Base-by-base conservation (phyloP, 305 asterid species). In the Lippia alba region DNA sequence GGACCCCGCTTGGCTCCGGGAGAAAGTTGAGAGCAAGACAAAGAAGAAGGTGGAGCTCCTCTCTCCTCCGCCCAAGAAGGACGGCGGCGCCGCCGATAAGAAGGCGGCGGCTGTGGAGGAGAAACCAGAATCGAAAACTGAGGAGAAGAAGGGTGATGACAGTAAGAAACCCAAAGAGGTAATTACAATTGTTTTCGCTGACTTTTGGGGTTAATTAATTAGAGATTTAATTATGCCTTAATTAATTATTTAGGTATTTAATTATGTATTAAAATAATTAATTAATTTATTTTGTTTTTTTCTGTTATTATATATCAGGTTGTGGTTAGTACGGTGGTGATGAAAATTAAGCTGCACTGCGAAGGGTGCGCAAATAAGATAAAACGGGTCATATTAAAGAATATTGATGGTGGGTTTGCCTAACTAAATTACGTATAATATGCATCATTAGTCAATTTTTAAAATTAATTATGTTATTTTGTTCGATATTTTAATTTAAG, bases 21-120 rank as follows among this genome's bases (percentile, higher is more conserved):
- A 92, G 70, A 85, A 70, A 64, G 88, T 90, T 19, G 95, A 80
- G 61, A 61, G 51, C 53, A 91, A 89, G 64, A 86, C 89, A 50
- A 93, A 89, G 78, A 90, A 85, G 85, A 89, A 93, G 83, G 98
- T 93, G 64, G 92, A 80, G 64, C 87, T 93, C 71, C 24, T 89
- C 56, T 87, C 94, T 8, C 91, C 95, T 62, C 97, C 63, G 73
- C 87, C 96, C 78, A 87, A 90, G 62, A 87, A 84, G 61, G 90
- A 78, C 66, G 84, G 16, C 40, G 82, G 69, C 41, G 41, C 75
- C 18, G 88, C 56, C 1, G 86, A 76, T 14, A 80, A 76, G 57
- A 83, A 82, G 44, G 15, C 75, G n/a, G 17, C 74, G 16, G 15
- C 75, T n/a, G 17, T 72, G 16, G 88, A 84, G 10, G 84, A 80